A percentile compares a stretch with the other conserved stretches of the same genome.
These are phyloP conservation scores for Delonix regia DNA, from an alignment of 306 rosid species.

Conservation along the genomic window DNA sequence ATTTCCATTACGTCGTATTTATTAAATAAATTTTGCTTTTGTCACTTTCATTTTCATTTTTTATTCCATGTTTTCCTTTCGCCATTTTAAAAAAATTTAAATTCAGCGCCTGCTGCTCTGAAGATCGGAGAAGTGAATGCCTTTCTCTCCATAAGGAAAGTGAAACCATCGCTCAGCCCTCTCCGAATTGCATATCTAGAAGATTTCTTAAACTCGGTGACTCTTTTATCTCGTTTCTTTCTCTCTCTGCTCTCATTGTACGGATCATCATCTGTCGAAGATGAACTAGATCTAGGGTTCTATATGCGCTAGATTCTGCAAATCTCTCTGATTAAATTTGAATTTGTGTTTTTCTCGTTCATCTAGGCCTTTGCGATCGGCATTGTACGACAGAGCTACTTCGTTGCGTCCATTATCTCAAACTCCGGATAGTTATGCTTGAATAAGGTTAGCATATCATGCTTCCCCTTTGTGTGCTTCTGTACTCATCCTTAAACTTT, in stretches of 20 bases:
- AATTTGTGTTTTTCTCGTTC: background rate
- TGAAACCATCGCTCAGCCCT: background rate
- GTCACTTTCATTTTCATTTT: background rate
- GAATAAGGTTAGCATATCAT: conserved; percentile 38
- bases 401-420: background rate
- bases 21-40: background rate
- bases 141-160: background rate
- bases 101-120: background rate
- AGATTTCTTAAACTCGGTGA: background rate
- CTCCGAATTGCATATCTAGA: background rate
- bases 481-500: background rate
- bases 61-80: background rate
- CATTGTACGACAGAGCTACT: conserved; percentile 32
- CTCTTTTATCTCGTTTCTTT: background rate
- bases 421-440: background rate
- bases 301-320: background rate
- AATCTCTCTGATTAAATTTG: background rate
- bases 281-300: conserved; percentile 45
- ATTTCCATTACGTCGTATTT: background rate
- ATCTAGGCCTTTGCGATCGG: background rate
- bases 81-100: background rate
- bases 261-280: background rate
- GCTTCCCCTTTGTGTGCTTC: background rate
- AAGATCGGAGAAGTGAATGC: background rate
- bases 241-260: background rate